phyloP scores from a whole-genome alignment of 2,329 filamentous ascomycete species.

The Microcera coccophila region DNA sequence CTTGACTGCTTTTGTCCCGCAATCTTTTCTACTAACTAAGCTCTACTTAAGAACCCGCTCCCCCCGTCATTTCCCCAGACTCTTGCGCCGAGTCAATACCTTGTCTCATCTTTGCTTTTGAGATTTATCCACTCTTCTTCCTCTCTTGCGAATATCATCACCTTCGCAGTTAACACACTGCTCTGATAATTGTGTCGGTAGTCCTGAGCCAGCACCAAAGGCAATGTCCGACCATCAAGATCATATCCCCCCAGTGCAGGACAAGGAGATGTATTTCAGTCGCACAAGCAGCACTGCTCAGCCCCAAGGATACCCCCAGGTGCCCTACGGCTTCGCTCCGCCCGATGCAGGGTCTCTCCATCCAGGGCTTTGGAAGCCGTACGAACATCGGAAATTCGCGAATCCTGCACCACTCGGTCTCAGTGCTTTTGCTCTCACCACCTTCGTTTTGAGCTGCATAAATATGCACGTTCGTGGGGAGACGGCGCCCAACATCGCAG shows the following conservation, averaged over 20 bases:
- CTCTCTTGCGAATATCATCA: not conserved
- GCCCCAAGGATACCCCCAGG: conserved; percentile 24
- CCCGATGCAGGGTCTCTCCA: conserved; percentile 72
- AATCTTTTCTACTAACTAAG: not conserved
- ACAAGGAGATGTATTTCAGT: conserved; percentile 23
- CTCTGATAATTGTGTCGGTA: too few species aligned
- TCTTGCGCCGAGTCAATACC: too few species aligned
- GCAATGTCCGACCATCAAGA: not conserved
- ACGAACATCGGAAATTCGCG: conserved; percentile 67
- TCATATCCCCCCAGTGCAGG: conserved; percentile 18
- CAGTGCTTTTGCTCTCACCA: conserved; percentile 75
- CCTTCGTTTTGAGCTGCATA: conserved; percentile 71
- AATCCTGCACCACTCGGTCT: conserved; percentile 78
- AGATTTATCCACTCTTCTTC: too few species aligned
- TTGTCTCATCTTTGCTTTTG: too few species aligned
- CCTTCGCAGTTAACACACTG: too few species aligned
- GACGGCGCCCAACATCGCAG: conserved; percentile 59
- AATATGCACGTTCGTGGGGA: conserved; percentile 65
- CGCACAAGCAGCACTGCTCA: conserved; percentile 16
- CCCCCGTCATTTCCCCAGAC: conserved; percentile 1
- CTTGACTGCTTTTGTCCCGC: not conserved
- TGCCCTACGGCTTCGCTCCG: conserved; percentile 23
- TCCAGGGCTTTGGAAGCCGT: conserved; percentile 62
- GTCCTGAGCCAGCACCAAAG: too few species aligned
- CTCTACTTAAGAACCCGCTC: not conserved